Percentiles rank a stretch among this genome's conserved stretches.
These are phyloP conservation scores for Chenopodium formosanum DNA, from an alignment of 148 eudicot genomes.

Conservation along the genomic window DNA sequence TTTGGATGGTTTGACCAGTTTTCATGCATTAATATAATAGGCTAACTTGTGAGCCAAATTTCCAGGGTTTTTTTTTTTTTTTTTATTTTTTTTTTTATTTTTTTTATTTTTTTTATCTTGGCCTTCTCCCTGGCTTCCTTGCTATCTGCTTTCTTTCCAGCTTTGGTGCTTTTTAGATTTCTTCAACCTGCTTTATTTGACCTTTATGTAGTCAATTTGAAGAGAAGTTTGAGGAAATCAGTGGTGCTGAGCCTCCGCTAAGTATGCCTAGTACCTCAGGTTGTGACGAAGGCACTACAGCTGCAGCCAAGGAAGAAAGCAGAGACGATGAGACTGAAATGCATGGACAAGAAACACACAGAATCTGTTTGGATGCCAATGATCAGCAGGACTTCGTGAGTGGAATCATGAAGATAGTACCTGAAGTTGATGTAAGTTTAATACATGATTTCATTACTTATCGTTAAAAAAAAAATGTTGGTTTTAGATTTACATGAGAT, in stretches of 20 bases:
- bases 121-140: not conserved
- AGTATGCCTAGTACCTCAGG: slow-evolving; percentile 50
- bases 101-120: not conserved
- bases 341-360: slow-evolving; percentile 46
- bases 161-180: not conserved
- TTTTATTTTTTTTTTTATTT: too few species aligned
- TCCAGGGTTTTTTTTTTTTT: not conserved
- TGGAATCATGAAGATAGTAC: slow-evolving; percentile 97
- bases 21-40: not conserved
- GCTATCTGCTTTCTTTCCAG: slow-evolving; percentile 5
- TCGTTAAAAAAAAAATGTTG: not conserved
- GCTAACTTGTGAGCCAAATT: not conserved
- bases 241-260: slow-evolving; percentile 54
- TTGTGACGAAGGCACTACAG: slow-evolving; percentile 31
- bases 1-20: slow-evolving; percentile 3
- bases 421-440: slow-evolving; percentile 91
- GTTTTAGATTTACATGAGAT: too few species aligned
- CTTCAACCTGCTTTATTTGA: slow-evolving; percentile 4
- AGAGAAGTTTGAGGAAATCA: slow-evolving; percentile 89
- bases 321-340: slow-evolving; percentile 38
- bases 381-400: slow-evolving; percentile 71
- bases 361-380: slow-evolving; percentile 46
- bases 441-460: slow-evolving; percentile 6
- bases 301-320: slow-evolving; percentile 33
- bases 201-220: slow-evolving; percentile 75